Evolutionary conservation across 495 filamentous ascomycete genomes (phyloP).

Genomic region (Talaromyces liani): DNA sequence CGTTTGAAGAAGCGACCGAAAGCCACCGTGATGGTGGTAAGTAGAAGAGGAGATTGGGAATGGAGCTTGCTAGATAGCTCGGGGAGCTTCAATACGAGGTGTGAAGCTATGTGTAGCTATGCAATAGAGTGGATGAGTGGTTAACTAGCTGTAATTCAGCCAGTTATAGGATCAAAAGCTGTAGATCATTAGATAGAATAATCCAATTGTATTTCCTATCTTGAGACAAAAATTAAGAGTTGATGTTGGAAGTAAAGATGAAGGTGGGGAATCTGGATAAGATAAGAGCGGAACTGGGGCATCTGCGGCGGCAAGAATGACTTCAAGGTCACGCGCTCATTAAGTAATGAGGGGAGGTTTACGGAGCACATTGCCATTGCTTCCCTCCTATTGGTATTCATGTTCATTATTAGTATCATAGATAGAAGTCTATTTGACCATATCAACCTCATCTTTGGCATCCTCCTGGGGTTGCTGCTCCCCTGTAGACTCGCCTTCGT

Average conservation of each 20-base stretch:
- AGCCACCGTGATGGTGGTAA: slow-evolving; percentile 6
- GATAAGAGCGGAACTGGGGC: not conserved
- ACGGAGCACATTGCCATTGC: not conserved
- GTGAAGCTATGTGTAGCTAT: not conserved
- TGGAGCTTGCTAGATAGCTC: not conserved
- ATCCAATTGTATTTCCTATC: too few relatives aligned
- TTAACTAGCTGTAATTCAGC: not conserved
- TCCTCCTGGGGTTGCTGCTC: slow-evolving; percentile 27
- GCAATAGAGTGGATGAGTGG: not conserved
- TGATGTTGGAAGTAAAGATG: not conserved
- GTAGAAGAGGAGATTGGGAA: not conserved
- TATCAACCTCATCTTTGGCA: slow-evolving; percentile 38
- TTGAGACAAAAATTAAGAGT: too few relatives aligned
- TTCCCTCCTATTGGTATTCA: not conserved
- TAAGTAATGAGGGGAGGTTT: not conserved
- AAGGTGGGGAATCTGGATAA: not conserved
- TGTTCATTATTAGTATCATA: not conserved
- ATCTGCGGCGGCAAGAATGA: not conserved
- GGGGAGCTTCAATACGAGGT: not conserved
- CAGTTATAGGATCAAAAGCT: not conserved
- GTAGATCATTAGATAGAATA: not conserved
- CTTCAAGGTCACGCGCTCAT: not conserved
- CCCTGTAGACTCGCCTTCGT: slow-evolving; percentile 15
- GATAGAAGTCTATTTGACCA: slow-evolving; percentile 17
- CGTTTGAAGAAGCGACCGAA: slow-evolving; percentile 10